Conservation (phyloP, 2,329 filamentous ascomycete species). For the Curvularia spicifera region DNA sequence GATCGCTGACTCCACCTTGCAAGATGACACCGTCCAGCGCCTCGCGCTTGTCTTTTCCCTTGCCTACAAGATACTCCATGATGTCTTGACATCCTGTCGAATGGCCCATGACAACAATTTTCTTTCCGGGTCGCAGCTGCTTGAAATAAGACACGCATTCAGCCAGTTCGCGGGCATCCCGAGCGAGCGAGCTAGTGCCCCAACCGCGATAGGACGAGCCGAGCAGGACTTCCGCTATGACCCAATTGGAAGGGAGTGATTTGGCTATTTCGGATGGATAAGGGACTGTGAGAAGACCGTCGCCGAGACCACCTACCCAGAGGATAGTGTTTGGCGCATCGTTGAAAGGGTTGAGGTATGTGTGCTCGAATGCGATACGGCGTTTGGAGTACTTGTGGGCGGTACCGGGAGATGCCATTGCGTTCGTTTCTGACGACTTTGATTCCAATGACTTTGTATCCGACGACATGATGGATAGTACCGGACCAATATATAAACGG, state of each 20-base stretch:
- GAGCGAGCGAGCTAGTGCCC: conserved; percentile 59
- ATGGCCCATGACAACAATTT: conserved; percentile 72
- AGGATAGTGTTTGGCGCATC: conserved; percentile 63
- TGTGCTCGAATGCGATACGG: conserved; percentile 56
- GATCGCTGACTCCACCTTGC: conserved; percentile 80
- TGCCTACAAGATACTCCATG: conserved; percentile 65
- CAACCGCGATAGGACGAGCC: conserved; percentile 62
- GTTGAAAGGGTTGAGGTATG: conserved; percentile 34
- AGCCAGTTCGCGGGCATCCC: conserved; percentile 62
- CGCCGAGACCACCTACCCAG: conserved; percentile 73
- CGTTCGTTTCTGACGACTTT: background rate
- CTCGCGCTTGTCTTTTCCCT: conserved; percentile 51
- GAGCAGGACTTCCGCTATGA: conserved; percentile 59
- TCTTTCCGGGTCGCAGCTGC: conserved; percentile 51
- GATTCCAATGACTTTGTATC: background rate
- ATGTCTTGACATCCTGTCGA: conserved; percentile 72
- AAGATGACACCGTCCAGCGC: conserved; percentile 76
- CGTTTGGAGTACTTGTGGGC: conserved; percentile 52
- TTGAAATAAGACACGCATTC: conserved; percentile 60
- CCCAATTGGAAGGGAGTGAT: conserved; percentile 59
- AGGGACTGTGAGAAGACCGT: conserved; percentile 70
- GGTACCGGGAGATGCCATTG: conserved; percentile 47
- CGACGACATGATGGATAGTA: background rate
- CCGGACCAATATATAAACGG: background rate
- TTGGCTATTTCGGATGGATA: conserved; percentile 62